Conservation (phyloP, 75 land plant species). For the Isoetes taiwanensis region DNA sequence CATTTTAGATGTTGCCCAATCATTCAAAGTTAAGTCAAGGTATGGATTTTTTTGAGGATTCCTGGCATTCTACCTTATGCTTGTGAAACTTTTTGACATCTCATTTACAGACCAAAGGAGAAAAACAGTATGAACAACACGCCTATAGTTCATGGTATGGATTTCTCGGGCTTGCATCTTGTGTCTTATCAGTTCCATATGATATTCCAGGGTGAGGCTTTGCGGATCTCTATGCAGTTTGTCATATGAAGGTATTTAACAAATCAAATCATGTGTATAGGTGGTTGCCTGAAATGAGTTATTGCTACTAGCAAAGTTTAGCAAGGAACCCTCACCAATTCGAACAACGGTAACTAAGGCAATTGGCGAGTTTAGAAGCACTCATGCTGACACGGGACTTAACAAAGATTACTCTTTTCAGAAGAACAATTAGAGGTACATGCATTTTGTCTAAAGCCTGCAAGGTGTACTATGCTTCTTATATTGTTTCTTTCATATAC, state of each 20-base stretch:
- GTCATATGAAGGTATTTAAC: no score
- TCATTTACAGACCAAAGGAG: no score
- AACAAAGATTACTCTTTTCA: conserved; percentile 67
- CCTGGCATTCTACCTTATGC: no score
- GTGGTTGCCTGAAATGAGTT: conserved; percentile 87
- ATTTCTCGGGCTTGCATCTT: conserved; percentile 81
- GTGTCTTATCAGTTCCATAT: conserved; percentile 80
- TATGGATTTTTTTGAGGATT: no score
- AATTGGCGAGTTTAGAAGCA: conserved; percentile 86
- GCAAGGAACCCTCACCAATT: conserved; percentile 56
- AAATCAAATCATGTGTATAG: conserved; percentile 34
- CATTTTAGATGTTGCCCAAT: conserved; percentile 33
- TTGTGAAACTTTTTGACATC: no score
- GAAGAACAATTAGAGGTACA: conserved; percentile 92
- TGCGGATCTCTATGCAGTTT: no score
- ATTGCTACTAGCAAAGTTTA: conserved; percentile 58
- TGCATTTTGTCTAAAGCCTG: background rate
- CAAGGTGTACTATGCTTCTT: background rate
- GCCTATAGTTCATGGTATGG: conserved; percentile 61
- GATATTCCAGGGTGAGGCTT: conserved; percentile 77
- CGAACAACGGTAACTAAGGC: conserved; percentile 76
- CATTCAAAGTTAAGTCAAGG: conserved; percentile 22
- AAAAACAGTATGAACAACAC: conserved; percentile 9
- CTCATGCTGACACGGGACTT: conserved; percentile 90
- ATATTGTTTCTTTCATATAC: conserved; percentile 12